Evolutionary conservation across 169 alveolate genomes (phyloP).

Genomic region (Ichthyophthirius multifiliis): DNA sequence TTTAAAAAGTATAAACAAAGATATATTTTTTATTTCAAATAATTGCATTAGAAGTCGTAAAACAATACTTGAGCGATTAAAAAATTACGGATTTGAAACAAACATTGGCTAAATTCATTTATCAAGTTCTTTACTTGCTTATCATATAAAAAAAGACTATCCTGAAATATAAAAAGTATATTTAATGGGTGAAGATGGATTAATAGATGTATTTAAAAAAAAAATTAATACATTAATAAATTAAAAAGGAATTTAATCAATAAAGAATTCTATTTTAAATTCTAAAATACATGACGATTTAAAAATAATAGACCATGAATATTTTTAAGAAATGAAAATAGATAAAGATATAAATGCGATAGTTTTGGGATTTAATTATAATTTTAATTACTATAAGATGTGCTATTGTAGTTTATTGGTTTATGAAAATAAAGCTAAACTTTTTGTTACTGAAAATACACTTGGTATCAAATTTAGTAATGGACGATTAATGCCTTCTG

Average conservation of each 20-base stretch:
- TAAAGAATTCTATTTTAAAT: not conserved
- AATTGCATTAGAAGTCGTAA: slow-evolving; percentile 21
- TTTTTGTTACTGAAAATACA: slow-evolving; percentile 14
- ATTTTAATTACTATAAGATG: slow-evolving; percentile 23
- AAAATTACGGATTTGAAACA: slow-evolving; percentile 10
- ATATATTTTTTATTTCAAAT: slow-evolving; percentile 37
- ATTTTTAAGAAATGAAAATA: not conserved
- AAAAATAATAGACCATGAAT: not conserved
- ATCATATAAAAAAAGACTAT: not conserved
- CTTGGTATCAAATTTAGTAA: not conserved
- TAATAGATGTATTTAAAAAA: slow-evolving; percentile 21
- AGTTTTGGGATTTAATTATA: slow-evolving; percentile 31
- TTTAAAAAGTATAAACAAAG: slow-evolving; percentile 9
- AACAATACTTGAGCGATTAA: slow-evolving; percentile 11
- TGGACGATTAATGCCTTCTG: not conserved
- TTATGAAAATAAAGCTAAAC: slow-evolving; percentile 13
- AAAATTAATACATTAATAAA: slow-evolving; percentile 7
- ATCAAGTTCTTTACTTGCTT: slow-evolving; percentile 21
- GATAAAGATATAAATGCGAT: slow-evolving; percentile 40
- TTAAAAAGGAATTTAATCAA: not conserved
- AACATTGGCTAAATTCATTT: slow-evolving; percentile 5
- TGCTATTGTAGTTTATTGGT: slow-evolving; percentile 35
- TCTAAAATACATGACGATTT: not conserved
- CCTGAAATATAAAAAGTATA: slow-evolving; percentile 20
- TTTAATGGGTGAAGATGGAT: slow-evolving; percentile 41